Conservation (phyloP, 352 stramenopile species). For the Phytophthora sojae region DNA sequence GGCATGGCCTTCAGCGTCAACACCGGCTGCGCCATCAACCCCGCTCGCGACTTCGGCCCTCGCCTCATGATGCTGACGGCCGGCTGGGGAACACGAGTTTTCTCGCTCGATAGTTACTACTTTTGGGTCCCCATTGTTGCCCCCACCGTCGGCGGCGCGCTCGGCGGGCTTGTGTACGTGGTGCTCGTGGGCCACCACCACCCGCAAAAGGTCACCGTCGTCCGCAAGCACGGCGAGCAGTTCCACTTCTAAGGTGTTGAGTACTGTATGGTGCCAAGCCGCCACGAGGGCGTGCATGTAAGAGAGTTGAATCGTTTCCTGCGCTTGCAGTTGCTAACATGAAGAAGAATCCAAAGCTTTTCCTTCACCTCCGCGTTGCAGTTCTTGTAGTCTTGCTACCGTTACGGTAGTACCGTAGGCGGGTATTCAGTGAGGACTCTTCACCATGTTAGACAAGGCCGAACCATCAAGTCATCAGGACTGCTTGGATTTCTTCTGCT, state of each 20-base stretch:
- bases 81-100: constrained; percentile 57
- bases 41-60: constrained; percentile 63
- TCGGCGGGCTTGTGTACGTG: constrained; percentile 52
- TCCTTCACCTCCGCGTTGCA: constrained; percentile 3
- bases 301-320: constrained; percentile 35
- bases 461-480: constrained; percentile 15
- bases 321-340: constrained; percentile 28
- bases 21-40: constrained; percentile 66
- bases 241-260: constrained; percentile 38
- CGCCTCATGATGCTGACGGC: constrained; percentile 50
- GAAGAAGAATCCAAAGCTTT: constrained; percentile 28
- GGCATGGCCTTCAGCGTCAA: constrained; percentile 70
- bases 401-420: too few species aligned
- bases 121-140: constrained; percentile 66
- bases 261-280: not conserved
- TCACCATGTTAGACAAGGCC: constrained; percentile 25
- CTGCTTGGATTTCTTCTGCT: constrained; percentile 1
- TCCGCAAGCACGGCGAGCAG: constrained; percentile 33
- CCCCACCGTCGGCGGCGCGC: constrained; percentile 45
- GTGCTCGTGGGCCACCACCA: constrained; percentile 59
- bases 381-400: constrained; percentile 1
- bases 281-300: constrained; percentile 15
- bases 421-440: not conserved
- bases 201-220: constrained; percentile 36
- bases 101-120: constrained; percentile 55